A percentile compares a stretch with the other conserved stretches of the same genome.
Evolutionary conservation across 177 flowering plant species (phyloP).

Genomic region (Tripterygium wilfordii): DNA sequence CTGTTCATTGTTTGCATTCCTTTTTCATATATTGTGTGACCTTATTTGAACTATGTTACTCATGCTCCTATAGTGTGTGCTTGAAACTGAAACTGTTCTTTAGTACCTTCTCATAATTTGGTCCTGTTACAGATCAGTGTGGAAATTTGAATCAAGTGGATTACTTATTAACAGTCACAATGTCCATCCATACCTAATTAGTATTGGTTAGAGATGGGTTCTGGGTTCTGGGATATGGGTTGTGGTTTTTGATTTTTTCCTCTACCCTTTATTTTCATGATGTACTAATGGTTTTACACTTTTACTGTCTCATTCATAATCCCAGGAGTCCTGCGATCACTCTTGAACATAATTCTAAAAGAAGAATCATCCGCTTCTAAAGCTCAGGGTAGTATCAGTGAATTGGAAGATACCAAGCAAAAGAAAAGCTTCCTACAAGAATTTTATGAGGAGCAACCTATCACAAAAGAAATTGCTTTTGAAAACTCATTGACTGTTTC

Average conservation of each 20-base stretch:
- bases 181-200: not conserved
- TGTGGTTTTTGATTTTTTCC: not conserved
- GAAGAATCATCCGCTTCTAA: slow-evolving; percentile 28
- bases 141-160: slow-evolving; percentile 1
- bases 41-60: no score
- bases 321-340: slow-evolving; percentile 45
- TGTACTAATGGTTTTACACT: no score
- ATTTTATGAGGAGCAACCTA: slow-evolving; percentile 63
- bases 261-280: not conserved
- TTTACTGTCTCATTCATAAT: slow-evolving; percentile 1
- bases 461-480: slow-evolving; percentile 47
- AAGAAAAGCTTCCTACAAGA: slow-evolving; percentile 41
- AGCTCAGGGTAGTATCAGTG: slow-evolving; percentile 22
- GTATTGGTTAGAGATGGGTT: no score
- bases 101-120: no score
- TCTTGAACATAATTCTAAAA: slow-evolving; percentile 37
- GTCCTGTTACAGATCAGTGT: not conserved
- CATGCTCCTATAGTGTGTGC: no score
- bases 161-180: not conserved
- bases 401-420: slow-evolving; percentile 19
- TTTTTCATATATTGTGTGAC: no score
- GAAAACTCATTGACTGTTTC: slow-evolving; percentile 46
- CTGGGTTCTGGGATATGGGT: not conserved
- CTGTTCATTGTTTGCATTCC: no score
- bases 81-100: no score